A percentile compares a stretch with the other conserved stretches of the same genome.
phyloP scores from a whole-genome alignment of 768 basidiomycete species.

The Xerocomus brunneocitrinus region DNA sequence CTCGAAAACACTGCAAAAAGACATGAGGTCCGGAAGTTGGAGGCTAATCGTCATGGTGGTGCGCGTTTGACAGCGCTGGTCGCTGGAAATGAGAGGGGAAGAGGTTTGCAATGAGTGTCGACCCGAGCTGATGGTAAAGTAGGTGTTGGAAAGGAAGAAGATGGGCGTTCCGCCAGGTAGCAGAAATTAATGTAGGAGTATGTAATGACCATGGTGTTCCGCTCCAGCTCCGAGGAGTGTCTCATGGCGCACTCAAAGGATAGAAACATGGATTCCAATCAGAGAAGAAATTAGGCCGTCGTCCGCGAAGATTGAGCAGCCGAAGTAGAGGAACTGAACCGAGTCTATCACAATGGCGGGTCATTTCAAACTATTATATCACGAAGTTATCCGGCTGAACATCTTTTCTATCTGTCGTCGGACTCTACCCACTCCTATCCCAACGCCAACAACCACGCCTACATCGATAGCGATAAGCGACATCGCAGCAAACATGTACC shows the following conservation, averaged over 20 bases:
- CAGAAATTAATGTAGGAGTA: constrained; percentile 4
- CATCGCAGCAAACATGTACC: constrained; percentile 78
- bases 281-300: too few relatives aligned
- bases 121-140: neutral
- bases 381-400: constrained; percentile 11
- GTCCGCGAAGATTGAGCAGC: neutral
- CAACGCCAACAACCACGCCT: constrained; percentile 32
- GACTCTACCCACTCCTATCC: constrained; percentile 21
- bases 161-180: neutral
- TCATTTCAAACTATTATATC: neutral
- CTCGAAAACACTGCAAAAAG: constrained; percentile 24
- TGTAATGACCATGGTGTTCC: constrained; percentile 15
- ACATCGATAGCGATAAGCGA: constrained; percentile 69
- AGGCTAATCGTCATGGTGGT: constrained; percentile 22
- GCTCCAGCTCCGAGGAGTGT: constrained; percentile 19
- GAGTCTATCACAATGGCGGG: too few relatives aligned
- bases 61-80: constrained; percentile 1
- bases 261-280: too few relatives aligned
- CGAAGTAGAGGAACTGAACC: neutral
- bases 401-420: constrained; percentile 20
- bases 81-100: neutral
- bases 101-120: neutral
- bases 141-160: constrained; percentile 9
- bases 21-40: constrained; percentile 28
- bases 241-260: neutral